phyloP scores from a whole-genome alignment of 2,329 filamentous ascomycete species.

The Fusarium pseudonygamai region DNA sequence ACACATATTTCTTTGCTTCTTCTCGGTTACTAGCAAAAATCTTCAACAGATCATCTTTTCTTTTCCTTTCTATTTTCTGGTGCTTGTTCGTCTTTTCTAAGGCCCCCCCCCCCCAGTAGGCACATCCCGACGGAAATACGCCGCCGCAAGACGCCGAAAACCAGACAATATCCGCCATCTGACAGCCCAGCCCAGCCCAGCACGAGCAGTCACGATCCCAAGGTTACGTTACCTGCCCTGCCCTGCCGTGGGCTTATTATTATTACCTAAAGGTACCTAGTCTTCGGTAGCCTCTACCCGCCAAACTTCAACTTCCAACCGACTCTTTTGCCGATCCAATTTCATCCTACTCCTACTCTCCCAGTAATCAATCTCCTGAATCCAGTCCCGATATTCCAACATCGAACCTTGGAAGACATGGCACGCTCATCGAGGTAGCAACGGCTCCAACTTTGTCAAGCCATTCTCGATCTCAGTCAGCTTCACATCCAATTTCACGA shows the following conservation, averaged over 20 bases:
- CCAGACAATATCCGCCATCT: slow-evolving; percentile 8
- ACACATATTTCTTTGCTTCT: neutral
- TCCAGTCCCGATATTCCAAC: neutral
- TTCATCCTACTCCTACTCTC: neutral
- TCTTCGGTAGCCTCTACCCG: neutral
- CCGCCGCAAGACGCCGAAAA: slow-evolving; percentile 1
- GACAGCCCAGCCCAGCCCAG: neutral
- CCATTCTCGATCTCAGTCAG: slow-evolving; percentile 8
- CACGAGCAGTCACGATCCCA: neutral
- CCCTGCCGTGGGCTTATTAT: neutral
- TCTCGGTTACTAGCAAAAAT: neutral
- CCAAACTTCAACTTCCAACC: neutral
- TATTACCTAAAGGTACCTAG: neutral
- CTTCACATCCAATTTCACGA: slow-evolving; percentile 27
- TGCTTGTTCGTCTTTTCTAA: neutral
- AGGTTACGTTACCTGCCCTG: neutral
- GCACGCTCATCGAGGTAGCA: slow-evolving; percentile 26
- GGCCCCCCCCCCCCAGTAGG: neutral
- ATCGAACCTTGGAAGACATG: slow-evolving; percentile 33
- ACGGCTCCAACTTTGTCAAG: slow-evolving; percentile 31
- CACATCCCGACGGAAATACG: slow-evolving; percentile 12
- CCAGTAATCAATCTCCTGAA: neutral
- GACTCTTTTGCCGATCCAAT: neutral
- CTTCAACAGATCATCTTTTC: neutral
- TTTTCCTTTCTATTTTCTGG: neutral